Evolutionary conservation across 495 filamentous ascomycete species (phyloP).

Genomic region (Daldinia grandis): DNA sequence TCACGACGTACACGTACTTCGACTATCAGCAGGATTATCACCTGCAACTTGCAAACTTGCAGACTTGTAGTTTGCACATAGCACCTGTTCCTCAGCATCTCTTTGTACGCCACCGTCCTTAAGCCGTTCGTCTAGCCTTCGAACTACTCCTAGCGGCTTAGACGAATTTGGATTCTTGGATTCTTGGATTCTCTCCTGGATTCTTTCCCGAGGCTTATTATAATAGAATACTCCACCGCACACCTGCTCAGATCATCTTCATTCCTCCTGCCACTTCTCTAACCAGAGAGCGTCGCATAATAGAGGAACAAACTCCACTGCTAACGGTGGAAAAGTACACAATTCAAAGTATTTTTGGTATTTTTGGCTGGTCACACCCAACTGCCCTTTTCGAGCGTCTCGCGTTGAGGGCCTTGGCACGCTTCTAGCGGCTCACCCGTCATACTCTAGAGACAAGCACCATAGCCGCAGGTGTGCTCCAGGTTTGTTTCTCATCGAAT

Average conservation of each 20-base stretch:
- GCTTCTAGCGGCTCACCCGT: slow-evolving; percentile 21
- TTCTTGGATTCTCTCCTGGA: neutral
- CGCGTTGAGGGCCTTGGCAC: slow-evolving; percentile 29
- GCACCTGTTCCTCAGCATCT: neutral
- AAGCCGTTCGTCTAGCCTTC: neutral
- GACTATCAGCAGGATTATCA: slow-evolving; percentile 11
- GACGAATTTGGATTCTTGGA: slow-evolving; percentile 1
- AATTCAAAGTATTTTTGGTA: slow-evolving; percentile 7
- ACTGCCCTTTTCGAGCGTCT: slow-evolving; percentile 40
- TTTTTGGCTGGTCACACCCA: slow-evolving; percentile 29
- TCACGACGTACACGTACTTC: slow-evolving; percentile 4
- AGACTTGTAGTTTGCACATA: neutral
- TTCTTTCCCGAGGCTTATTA: neutral
- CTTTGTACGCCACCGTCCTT: neutral
- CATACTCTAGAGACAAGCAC: slow-evolving; percentile 20
- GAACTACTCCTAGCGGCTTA: slow-evolving; percentile 29
- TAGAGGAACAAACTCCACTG: slow-evolving; percentile 29
- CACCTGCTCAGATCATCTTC: slow-evolving; percentile 30
- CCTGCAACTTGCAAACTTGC: slow-evolving; percentile 4
- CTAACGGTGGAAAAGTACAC: slow-evolving; percentile 13
- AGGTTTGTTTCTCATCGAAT: slow-evolving; percentile 28
- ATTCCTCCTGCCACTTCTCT: slow-evolving; percentile 9
- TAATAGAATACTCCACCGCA: slow-evolving; percentile 15
- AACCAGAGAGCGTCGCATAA: slow-evolving; percentile 22
- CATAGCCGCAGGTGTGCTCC: slow-evolving; percentile 18